Percentiles rank a stretch among this genome's conserved stretches.
Evolutionary conservation across 176 grass and related monocot species (phyloP).

Genomic region (Saccharum officinarum): DNA sequence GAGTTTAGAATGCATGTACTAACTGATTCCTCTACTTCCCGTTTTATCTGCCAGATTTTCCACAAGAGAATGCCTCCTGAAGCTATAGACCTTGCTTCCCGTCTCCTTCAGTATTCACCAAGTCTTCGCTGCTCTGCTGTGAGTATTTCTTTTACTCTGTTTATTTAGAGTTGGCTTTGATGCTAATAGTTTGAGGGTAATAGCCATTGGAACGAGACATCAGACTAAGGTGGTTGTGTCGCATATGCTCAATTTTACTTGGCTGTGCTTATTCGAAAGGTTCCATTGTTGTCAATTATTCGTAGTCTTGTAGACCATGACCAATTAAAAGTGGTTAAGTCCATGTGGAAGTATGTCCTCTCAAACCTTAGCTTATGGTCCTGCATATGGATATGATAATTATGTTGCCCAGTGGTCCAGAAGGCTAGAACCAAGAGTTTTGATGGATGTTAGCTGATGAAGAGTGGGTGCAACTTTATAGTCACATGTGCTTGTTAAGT

Average conservation of each 20-base stretch:
- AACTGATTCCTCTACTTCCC: neutral
- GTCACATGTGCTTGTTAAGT: slow-evolving; percentile 43
- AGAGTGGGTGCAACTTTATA: slow-evolving; percentile 32
- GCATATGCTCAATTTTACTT: neutral
- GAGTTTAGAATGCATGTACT: neutral
- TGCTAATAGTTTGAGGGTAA: slow-evolving; percentile 9
- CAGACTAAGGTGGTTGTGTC: neutral
- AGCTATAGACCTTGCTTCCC: slow-evolving; percentile 87
- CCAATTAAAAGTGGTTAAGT: neutral
- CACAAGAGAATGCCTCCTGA: slow-evolving; percentile 96
- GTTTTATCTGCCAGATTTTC: slow-evolving; percentile 51
- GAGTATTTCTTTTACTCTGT: slow-evolving; percentile 35
- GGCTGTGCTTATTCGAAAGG: neutral
- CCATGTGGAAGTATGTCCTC: slow-evolving; percentile 18
- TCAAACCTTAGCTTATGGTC: slow-evolving; percentile 20
- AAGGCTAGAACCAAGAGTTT: slow-evolving; percentile 36
- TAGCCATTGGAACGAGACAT: neutral
- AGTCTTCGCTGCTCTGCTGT: slow-evolving; percentile 84
- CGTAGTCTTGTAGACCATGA: neutral
- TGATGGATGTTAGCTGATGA: slow-evolving; percentile 29
- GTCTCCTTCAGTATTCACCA: slow-evolving; percentile 91
- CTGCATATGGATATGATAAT: slow-evolving; percentile 21
- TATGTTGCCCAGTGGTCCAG: slow-evolving; percentile 33
- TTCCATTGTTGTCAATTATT: neutral
- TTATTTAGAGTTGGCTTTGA: neutral